phyloP scores from a whole-genome alignment of 179 eudicot species.

The Corrigiola litoralis region DNA sequence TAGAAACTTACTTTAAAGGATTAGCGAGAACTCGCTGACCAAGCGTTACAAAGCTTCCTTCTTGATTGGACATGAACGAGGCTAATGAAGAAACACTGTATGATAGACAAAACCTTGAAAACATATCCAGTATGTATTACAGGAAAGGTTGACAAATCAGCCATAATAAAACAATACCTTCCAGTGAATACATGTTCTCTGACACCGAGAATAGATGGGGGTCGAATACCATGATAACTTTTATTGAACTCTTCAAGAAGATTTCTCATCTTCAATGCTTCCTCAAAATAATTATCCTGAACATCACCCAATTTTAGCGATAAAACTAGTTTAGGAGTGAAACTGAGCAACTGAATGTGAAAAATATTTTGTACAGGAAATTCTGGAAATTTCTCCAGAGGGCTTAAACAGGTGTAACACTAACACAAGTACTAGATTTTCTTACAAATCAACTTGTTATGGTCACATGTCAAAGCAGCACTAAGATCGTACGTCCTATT shows the following conservation, averaged over 20 bases:
- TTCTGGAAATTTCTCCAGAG: too few relatives aligned
- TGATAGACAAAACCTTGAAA: neutral
- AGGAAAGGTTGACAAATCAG: neutral
- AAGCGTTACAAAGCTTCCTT: slow-evolving; percentile 94
- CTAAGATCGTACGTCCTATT: too few relatives aligned
- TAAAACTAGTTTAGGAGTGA: neutral
- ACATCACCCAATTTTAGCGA: slow-evolving; percentile 8
- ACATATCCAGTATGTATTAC: neutral
- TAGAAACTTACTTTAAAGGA: slow-evolving; percentile 75
- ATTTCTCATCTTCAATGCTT: slow-evolving; percentile 98
- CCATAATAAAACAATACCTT: slow-evolving; percentile 45
- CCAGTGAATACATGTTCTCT: slow-evolving; percentile 99
- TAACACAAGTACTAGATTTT: too few relatives aligned
- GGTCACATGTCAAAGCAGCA: too few relatives aligned
- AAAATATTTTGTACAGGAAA: neutral
- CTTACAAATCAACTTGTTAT: too few relatives aligned
- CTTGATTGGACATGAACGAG: slow-evolving; percentile 99
- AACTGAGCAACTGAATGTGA: neutral
- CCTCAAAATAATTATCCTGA: slow-evolving; percentile 98
- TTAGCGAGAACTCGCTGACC: slow-evolving; percentile 98
- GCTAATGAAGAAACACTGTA: slow-evolving; percentile 99
- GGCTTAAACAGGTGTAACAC: too few relatives aligned
- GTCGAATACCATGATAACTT: slow-evolving; percentile 70
- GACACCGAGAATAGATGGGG: slow-evolving; percentile 91
- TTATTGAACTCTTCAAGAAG: slow-evolving; percentile 86